Percentiles rank a stretch among this genome's conserved stretches.
These are phyloP conservation scores for Udeniomyces megalosporus DNA, from an alignment of 768 basidiomycete species.

Conservation along the genomic window DNA sequence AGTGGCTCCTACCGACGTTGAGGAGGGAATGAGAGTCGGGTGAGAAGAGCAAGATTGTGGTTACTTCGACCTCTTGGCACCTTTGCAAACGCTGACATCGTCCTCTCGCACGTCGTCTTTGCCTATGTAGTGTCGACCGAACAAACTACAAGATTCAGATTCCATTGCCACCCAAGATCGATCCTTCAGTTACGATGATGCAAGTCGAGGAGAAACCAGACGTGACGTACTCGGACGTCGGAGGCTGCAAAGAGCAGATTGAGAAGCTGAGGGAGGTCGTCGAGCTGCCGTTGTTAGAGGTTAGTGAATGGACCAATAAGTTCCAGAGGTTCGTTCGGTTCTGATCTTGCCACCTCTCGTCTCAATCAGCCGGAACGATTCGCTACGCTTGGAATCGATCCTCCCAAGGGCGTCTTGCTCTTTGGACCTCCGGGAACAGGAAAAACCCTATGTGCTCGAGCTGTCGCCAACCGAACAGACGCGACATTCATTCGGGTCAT, in stretches of 20 bases:
- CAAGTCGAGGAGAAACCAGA: slow-evolving; percentile 25
- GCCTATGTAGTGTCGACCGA: slow-evolving; percentile 62
- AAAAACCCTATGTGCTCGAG: slow-evolving; percentile 93
- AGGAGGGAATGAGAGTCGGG: slow-evolving; percentile 99
- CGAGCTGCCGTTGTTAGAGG: slow-evolving; percentile 84
- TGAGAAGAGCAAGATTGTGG: slow-evolving; percentile 35
- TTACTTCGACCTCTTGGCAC: too few species aligned
- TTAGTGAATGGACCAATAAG: slow-evolving; percentile 31
- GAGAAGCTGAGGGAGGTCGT: slow-evolving; percentile 98
- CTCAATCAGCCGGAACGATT: slow-evolving; percentile 80
- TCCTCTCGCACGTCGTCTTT: background rate
- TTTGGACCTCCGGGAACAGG: slow-evolving; percentile 97
- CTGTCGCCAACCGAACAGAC: slow-evolving; percentile 95
- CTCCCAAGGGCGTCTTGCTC: slow-evolving; percentile 90
- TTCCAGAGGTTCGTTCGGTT: background rate
- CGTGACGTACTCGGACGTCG: slow-evolving; percentile 92
- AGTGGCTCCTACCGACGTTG: slow-evolving; percentile 93
- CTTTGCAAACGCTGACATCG: background rate
- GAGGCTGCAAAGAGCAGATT: slow-evolving; percentile 98
- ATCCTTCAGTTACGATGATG: slow-evolving; percentile 99
- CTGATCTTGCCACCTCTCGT: background rate
- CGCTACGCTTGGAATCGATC: slow-evolving; percentile 94
- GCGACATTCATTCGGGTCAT: slow-evolving; percentile 99
- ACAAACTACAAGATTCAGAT: slow-evolving; percentile 97
- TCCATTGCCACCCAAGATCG: slow-evolving; percentile 93